phyloP scores from a whole-genome alignment of 768 basidiomycete species.

The Lactarius sp. region DNA sequence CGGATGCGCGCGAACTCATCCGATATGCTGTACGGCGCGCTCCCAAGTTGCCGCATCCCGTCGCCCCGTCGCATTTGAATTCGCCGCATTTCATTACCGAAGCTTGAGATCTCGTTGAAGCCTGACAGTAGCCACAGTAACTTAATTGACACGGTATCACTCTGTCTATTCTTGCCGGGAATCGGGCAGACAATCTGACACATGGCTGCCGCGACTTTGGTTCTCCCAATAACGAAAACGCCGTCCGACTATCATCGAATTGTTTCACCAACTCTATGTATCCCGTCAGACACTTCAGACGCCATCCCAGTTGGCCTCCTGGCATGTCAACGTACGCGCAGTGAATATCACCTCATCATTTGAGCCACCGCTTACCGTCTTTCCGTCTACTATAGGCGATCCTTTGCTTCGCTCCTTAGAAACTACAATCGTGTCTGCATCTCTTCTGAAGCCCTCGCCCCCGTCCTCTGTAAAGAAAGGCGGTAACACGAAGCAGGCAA shows the following conservation, averaged over 20 bases:
- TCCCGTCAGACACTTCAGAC: conserved; percentile 45
- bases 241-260: conserved; percentile 63
- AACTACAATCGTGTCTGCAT: conserved; percentile 52
- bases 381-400: conserved; percentile 45
- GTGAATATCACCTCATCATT: not conserved
- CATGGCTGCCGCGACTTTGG: conserved; percentile 42
- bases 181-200: not conserved
- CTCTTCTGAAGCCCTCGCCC: conserved; percentile 42
- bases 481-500: conserved; percentile 46
- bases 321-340: conserved; percentile 64
- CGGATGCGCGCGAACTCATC: no score
- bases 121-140: no score
- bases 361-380: not conserved
- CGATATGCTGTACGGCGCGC: no score
- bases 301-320: conserved; percentile 72
- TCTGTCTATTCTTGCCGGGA: no score
- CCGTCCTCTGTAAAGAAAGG: conserved; percentile 39
- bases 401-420: conserved; percentile 57
- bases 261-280: conserved; percentile 48
- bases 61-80: no score
- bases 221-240: conserved; percentile 40
- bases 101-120: no score
- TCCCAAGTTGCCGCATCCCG: no score
- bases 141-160: no score
- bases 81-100: no score